Evolutionary conservation across 106 monocot genomes (phyloP), one percentile per base, ranked within the genome.

Genomic region (Platanthera guangdongensis): DNA sequence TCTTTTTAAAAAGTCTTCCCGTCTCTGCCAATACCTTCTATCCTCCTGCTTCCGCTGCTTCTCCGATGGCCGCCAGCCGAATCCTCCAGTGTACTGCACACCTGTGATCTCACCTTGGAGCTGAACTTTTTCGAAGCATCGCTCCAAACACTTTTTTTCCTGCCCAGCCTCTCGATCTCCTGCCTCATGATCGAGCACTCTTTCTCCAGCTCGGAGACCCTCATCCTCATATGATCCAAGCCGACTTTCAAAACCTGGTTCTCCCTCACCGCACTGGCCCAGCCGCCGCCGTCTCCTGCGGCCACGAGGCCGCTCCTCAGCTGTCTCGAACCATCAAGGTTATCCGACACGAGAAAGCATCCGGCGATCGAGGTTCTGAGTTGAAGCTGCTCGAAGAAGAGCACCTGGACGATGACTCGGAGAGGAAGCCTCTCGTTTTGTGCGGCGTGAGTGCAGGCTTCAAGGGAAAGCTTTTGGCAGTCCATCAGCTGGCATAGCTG

Each of bases 321-420:
- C 77, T 51, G 52, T 76, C 7, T 78, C 78, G 14, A 22, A 72
- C 47, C 83, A 45, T 48, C 68, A n/a, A 51, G 73, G 16, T 54
- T 16, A 9, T 79, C 84, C 10, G 84, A 77, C 13, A 60, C 52
- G 25, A 80, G 30, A 21, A 96, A 79, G 3, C 89, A 77, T 9
- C 94, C 90, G 1, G 99, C 88, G 48, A 99, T 88, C 15, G 92
- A 94, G 48, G 80, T 89, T 10, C 99, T 90, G 50, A 99, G 87
- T 80, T 99, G 99, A 4, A 94, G 92, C 82, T 99, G 99, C 88
- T 99, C 99, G 82, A 99, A 94, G 86, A 99, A 99, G 57, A 99
- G 90, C 45, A 94, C 99, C 80, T 99, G 99, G 57, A 99, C 94
- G 11, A 94, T 82, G 4, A 88, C 80, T 9, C 94, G 68, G 19